phyloP scores from a whole-genome alignment of 306 rosid genomes.

The Prosopis cineraria region DNA sequence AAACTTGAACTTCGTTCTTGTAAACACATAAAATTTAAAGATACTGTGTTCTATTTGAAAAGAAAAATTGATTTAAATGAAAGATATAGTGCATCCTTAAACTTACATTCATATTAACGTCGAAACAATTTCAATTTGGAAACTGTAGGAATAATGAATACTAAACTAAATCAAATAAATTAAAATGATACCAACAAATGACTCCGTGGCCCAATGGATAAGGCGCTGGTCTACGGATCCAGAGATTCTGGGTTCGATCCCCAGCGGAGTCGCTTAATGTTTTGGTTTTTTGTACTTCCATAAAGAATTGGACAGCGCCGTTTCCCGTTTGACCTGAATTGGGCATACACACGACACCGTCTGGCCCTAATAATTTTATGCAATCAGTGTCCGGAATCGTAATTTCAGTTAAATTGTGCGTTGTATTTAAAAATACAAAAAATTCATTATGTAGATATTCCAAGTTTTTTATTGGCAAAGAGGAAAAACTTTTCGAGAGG shows the following conservation, averaged over 20 bases:
- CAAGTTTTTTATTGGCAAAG: too few relatives aligned
- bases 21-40: background rate
- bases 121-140: background rate
- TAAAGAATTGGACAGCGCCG: background rate
- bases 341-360: background rate
- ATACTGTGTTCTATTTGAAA: background rate
- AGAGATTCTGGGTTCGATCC: slow-evolving; percentile 88
- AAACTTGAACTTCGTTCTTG: background rate
- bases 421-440: too few relatives aligned
- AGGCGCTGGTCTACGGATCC: slow-evolving; percentile 82
- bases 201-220: slow-evolving; percentile 59
- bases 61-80: background rate
- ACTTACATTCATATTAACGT: background rate
- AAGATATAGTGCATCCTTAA: background rate
- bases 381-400: too few relatives aligned
- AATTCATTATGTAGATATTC: background rate
- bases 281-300: background rate
- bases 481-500: background rate
- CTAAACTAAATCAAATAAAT: too few relatives aligned
- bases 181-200: too few relatives aligned
- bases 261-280: slow-evolving; percentile 39
- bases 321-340: background rate
- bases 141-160: background rate
- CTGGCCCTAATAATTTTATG: too few relatives aligned
- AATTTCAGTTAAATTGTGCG: too few relatives aligned